These are phyloP conservation scores for Gymnopilus junonius DNA, from an alignment of 768 basidiomycete species.

Conservation along the genomic window DNA sequence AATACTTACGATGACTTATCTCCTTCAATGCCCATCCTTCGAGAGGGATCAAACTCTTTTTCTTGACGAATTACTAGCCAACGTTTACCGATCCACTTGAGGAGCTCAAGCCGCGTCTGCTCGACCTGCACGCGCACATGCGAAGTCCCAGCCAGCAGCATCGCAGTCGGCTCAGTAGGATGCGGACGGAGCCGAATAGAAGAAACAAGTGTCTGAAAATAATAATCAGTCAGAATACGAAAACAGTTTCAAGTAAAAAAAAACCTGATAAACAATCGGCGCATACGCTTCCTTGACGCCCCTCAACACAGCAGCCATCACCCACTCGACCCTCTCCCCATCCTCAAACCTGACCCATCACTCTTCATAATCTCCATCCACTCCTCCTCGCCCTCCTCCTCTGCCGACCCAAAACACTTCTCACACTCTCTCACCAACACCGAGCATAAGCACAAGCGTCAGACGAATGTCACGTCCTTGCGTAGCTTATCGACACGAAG, in stretches of 20 bases:
- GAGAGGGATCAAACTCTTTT: constrained; percentile 76
- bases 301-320: constrained; percentile 67
- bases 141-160: constrained; percentile 73
- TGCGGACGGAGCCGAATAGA: constrained; percentile 73
- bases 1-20: constrained; percentile 74
- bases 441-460: no score
- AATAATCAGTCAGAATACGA: background rate
- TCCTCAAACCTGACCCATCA: constrained; percentile 80
- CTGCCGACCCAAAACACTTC: constrained; percentile 64
- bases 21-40: no score
- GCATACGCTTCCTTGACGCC: no score
- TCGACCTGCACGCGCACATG: constrained; percentile 75
- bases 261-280: constrained; percentile 55
- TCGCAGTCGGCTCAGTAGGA: constrained; percentile 55
- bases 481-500: no score
- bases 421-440: no score
- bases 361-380: no score
- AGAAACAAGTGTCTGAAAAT: constrained; percentile 67
- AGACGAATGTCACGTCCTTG: no score
- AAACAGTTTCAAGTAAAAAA: constrained; percentile 1
- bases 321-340: constrained; percentile 74
- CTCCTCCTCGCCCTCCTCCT: constrained; percentile 73
- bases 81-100: no score
- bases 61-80: constrained; percentile 78
- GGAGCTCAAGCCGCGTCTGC: no score